Percentiles rank a stretch among this genome's conserved stretches.
These are phyloP conservation scores for Fonsecaea pedrosoi DNA, from an alignment of 2,329 filamentous ascomycete species.

Conservation along the genomic window DNA sequence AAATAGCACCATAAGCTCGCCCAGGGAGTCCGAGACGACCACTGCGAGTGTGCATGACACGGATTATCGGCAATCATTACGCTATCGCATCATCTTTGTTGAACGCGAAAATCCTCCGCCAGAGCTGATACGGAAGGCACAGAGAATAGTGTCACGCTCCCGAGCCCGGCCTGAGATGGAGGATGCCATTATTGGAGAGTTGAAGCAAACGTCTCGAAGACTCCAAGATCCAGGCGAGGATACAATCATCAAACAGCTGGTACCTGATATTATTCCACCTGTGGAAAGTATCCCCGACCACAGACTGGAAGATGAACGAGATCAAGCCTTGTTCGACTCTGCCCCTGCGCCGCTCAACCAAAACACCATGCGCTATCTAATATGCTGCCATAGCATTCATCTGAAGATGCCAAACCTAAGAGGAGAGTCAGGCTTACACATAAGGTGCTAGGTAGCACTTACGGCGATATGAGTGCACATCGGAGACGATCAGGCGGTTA, in stretches of 20 bases:
- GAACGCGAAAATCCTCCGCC: slow-evolving; percentile 11
- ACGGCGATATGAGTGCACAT: too few relatives aligned
- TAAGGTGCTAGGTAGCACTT: too few relatives aligned
- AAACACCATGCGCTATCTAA: too few relatives aligned
- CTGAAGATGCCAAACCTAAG: too few relatives aligned
- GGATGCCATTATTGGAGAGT: slow-evolving; percentile 10
- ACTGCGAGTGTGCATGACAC: slow-evolving; percentile 20
- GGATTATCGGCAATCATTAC: slow-evolving; percentile 22
- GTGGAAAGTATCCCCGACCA: slow-evolving; percentile 19
- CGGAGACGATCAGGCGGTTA: too few relatives aligned
- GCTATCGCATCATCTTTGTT: slow-evolving; percentile 20
- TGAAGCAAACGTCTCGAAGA: slow-evolving; percentile 5
- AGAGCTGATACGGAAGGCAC: slow-evolving; percentile 21
- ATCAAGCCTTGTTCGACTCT: slow-evolving; percentile 28
- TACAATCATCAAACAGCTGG: slow-evolving; percentile 19
- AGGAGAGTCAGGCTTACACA: too few relatives aligned
- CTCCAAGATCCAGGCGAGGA: slow-evolving; percentile 15
- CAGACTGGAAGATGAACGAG: slow-evolving; percentile 16
- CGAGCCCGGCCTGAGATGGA: slow-evolving; percentile 26
- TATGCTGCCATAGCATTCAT: too few relatives aligned
- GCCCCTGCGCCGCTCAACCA: slow-evolving; percentile 26
- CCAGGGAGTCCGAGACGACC: slow-evolving; percentile 24
- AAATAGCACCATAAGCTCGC: slow-evolving; percentile 11
- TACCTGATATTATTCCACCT: slow-evolving; percentile 19
- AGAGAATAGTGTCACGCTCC: slow-evolving; percentile 21